These are phyloP conservation scores for Aureobasidium sp. DNA, from an alignment of 2,329 filamentous ascomycete species.

Conservation along the genomic window DNA sequence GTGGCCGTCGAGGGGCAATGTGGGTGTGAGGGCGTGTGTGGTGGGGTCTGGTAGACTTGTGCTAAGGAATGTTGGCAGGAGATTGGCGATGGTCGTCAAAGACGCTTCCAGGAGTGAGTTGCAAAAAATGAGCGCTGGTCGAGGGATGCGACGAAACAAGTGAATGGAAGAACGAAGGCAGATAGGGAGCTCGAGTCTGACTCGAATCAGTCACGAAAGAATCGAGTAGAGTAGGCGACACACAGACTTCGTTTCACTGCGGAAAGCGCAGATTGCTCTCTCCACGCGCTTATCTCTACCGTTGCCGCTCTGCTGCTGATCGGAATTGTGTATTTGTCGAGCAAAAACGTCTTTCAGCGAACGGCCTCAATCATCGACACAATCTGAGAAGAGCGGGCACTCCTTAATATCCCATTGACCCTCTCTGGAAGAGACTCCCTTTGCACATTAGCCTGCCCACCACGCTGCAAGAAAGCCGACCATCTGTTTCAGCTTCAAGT, in stretches of 20 bases:
- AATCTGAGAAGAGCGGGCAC: neutral
- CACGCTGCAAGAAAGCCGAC: constrained; percentile 4
- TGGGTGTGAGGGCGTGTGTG: neutral
- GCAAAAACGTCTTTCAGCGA: constrained; percentile 3
- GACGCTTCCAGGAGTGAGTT: neutral
- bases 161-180: neutral
- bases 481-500: neutral
- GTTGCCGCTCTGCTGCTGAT: neutral
- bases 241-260: constrained; percentile 4
- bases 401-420: neutral
- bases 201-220: neutral
- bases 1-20: constrained; percentile 5
- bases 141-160: neutral
- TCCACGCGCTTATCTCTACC: neutral
- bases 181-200: neutral
- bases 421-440: neutral
- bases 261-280: neutral
- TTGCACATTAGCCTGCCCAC: constrained; percentile 9
- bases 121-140: neutral
- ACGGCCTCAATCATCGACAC: neutral
- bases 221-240: neutral
- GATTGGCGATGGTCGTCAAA: neutral
- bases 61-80: constrained; percentile 4
- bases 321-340: neutral
- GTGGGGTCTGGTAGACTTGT: neutral